A percentile compares a stretch with the other conserved stretches of the same genome.
These are phyloP conservation scores for Nepenthes gracilis DNA, from an alignment of 148 eudicot species.

Conservation along the genomic window DNA sequence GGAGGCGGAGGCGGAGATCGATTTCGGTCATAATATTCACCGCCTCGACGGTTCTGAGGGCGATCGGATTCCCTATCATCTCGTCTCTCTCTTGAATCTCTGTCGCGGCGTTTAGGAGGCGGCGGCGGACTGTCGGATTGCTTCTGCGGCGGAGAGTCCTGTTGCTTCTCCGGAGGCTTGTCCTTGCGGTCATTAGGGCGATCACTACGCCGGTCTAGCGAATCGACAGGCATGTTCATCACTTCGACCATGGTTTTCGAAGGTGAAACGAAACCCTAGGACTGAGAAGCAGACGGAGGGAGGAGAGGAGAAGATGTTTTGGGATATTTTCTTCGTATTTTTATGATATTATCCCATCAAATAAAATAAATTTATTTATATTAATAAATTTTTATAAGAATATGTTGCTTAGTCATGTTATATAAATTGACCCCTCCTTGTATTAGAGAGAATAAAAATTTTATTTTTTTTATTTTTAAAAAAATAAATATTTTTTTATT, in stretches of 20 bases:
- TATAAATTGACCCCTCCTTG: too few species aligned
- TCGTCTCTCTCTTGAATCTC: conserved; percentile 53
- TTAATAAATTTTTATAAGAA: too few species aligned
- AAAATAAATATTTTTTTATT: too few species aligned
- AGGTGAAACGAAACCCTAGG: not conserved
- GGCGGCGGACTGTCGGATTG: conserved; percentile 25
- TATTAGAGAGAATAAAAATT: too few species aligned
- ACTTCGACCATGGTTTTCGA: conserved; percentile 15
- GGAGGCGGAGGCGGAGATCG: conserved; percentile 24
- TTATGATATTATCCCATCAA: too few species aligned
- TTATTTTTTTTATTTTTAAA: too few species aligned
- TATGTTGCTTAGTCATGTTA: too few species aligned
- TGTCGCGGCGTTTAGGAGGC: conserved; percentile 49
- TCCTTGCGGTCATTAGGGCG: conserved; percentile 10
- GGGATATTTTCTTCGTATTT: not conserved
- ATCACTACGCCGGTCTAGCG: conserved; percentile 16
- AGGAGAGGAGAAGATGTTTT: not conserved
- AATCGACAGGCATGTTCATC: conserved; percentile 39
- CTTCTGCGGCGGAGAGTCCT: not conserved
- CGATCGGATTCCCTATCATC: conserved; percentile 58
- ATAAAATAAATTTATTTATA: too few species aligned
- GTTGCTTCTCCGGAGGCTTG: conserved; percentile 4
- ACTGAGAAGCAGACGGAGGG: not conserved
- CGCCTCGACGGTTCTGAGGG: conserved; percentile 28
- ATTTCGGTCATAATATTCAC: conserved; percentile 46